phyloP scores from a whole-genome alignment of 2,329 filamentous ascomycete species.

The Podosphaera fusca region DNA sequence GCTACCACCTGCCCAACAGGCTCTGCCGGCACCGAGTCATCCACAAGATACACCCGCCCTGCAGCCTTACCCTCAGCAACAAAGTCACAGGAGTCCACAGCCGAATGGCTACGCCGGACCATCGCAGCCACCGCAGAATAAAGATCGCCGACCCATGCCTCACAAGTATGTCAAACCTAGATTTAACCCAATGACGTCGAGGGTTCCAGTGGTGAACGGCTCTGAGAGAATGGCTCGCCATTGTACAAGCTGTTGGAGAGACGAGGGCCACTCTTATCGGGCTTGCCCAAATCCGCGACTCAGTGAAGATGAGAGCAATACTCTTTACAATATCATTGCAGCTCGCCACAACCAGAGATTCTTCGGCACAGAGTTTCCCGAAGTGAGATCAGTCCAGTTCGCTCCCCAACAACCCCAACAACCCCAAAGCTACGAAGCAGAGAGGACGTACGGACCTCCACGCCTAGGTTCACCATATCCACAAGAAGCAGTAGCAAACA shows the following conservation, averaged over 20 bases:
- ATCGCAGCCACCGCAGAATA: not conserved
- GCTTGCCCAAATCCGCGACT: not conserved
- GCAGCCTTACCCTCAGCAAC: too few relatives aligned
- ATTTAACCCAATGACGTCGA: slow-evolving; percentile 1
- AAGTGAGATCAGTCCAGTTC: not conserved
- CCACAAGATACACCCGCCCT: too few relatives aligned
- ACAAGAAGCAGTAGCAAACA: not conserved
- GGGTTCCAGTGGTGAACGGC: not conserved
- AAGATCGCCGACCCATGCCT: not conserved
- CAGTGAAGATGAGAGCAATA: not conserved
- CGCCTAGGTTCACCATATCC: not conserved
- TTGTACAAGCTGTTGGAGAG: not conserved
- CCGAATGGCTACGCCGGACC: not conserved
- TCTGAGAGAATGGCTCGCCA: not conserved
- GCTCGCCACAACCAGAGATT: not conserved
- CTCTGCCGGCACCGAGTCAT: not conserved
- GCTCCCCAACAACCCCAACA: not conserved
- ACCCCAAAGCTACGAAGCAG: not conserved
- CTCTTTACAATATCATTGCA: not conserved
- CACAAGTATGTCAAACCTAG: not conserved
- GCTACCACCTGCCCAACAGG: not conserved
- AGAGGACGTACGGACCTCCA: not conserved
- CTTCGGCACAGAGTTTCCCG: not conserved
- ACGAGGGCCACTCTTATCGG: not conserved
- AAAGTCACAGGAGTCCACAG: not conserved